phyloP scores from a whole-genome alignment of 2,329 filamentous ascomycete species.

The Hymenoscyphus linearis region DNA sequence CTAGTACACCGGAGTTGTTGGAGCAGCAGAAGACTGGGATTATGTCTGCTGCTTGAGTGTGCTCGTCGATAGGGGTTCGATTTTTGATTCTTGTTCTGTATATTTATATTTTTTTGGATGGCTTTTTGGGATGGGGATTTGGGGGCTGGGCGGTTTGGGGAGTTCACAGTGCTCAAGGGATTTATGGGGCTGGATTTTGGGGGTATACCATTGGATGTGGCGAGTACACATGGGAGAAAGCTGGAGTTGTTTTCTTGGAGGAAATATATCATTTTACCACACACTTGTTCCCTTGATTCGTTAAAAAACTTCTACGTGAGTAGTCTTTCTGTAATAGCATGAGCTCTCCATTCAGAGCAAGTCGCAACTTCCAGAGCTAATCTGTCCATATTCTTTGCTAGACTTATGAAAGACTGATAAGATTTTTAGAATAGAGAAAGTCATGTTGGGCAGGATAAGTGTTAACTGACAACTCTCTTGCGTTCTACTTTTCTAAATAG shows the following conservation, averaged over 20 bases:
- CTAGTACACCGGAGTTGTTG: slow-evolving; percentile 13
- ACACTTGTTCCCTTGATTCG: not conserved
- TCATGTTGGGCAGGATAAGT: too few species aligned
- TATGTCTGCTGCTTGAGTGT: not conserved
- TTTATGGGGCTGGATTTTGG: not conserved
- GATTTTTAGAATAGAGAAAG: too few species aligned
- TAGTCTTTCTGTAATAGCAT: too few species aligned
- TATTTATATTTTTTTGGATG: not conserved
- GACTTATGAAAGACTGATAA: too few species aligned
- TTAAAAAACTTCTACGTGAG: too few species aligned
- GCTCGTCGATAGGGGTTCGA: not conserved
- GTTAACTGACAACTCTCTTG: too few species aligned
- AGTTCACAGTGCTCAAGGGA: not conserved
- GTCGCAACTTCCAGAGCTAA: too few species aligned
- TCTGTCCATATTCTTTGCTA: too few species aligned
- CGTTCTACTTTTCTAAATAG: too few species aligned
- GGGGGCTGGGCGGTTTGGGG: not conserved
- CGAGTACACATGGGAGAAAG: not conserved
- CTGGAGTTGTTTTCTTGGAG: not conserved
- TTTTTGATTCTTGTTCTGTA: not conserved
- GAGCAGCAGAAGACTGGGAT: slow-evolving; percentile 15
- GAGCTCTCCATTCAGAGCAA: too few species aligned
- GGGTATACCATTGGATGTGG: not conserved
- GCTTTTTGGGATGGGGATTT: not conserved
- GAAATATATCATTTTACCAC: not conserved